Conservation (phyloP, 2,329 filamentous ascomycete species). For the Escovopsis weberi region DNA sequence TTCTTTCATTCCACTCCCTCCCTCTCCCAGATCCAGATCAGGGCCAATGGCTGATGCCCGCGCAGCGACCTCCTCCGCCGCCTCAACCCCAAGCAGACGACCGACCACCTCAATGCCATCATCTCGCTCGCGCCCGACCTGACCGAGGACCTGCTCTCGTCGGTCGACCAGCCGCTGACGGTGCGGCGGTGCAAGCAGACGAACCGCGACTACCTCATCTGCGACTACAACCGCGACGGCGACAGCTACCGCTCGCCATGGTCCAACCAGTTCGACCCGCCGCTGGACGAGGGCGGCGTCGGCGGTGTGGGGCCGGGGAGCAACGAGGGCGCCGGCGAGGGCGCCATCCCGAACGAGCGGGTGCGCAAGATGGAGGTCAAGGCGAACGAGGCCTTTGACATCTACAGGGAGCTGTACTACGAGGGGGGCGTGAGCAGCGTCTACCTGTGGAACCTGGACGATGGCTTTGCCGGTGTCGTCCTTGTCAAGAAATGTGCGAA, state of each 20-base stretch:
- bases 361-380: constrained; percentile 87
- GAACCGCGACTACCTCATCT: constrained; percentile 90
- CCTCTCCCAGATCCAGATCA: too few relatives aligned
- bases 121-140: constrained; percentile 80
- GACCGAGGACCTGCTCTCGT: constrained; percentile 93
- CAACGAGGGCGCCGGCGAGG: constrained; percentile 54
- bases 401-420: constrained; percentile 93
- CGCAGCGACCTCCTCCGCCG: constrained; percentile 90
- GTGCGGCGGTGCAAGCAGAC: constrained; percentile 76
- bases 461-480: constrained; percentile 93
- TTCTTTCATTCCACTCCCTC: background rate
- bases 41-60: constrained; percentile 3
- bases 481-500: constrained; percentile 80
- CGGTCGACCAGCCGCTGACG: constrained; percentile 88
- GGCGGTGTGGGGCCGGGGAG: constrained; percentile 37
- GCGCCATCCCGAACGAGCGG: constrained; percentile 75
- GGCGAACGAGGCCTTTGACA: constrained; percentile 91
- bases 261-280: constrained; percentile 96
- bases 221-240: constrained; percentile 98
- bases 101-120: constrained; percentile 75
- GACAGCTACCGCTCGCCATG: constrained; percentile 97
- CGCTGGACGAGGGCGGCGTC: constrained; percentile 50
- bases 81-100: constrained; percentile 85
- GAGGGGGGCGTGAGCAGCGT: constrained; percentile 93
- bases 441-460: constrained; percentile 96